A percentile compares a stretch with the other conserved stretches of the same genome.
These are phyloP conservation scores for Penicillium sp. DNA, from an alignment of 2,329 filamentous ascomycete species.

Conservation along the genomic window DNA sequence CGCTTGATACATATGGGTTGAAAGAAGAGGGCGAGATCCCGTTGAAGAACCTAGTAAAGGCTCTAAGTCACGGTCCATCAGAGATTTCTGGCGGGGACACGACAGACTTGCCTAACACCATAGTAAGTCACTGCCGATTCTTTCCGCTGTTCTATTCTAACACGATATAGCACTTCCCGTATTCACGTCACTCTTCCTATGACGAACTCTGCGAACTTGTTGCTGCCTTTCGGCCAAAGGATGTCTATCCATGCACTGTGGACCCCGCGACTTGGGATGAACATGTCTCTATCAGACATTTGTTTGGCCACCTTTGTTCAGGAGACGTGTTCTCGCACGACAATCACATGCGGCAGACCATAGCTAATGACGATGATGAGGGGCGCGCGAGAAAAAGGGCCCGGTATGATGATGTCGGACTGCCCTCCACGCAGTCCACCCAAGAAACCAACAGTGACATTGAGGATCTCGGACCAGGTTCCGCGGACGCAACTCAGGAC, in stretches of 20 bases:
- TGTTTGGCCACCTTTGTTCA: slow-evolving; percentile 71
- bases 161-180: slow-evolving; percentile 61
- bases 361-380: slow-evolving; percentile 21
- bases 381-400: slow-evolving; percentile 18
- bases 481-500: background rate
- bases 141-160: slow-evolving; percentile 4
- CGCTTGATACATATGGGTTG: slow-evolving; percentile 39
- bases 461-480: slow-evolving; percentile 5
- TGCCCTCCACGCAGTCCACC: slow-evolving; percentile 20
- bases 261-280: slow-evolving; percentile 61
- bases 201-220: slow-evolving; percentile 71
- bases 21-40: slow-evolving; percentile 38
- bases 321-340: slow-evolving; percentile 63
- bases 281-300: slow-evolving; percentile 57
- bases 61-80: slow-evolving; percentile 28
- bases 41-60: slow-evolving; percentile 34
- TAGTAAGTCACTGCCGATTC: slow-evolving; percentile 29
- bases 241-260: slow-evolving; percentile 80
- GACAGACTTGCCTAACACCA: slow-evolving; percentile 28
- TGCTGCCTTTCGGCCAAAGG: slow-evolving; percentile 63
- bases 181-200: slow-evolving; percentile 86
- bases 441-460: slow-evolving; percentile 14
- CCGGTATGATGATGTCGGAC: slow-evolving; percentile 17
- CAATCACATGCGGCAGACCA: slow-evolving; percentile 50
- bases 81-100: background rate